Conservation (phyloP, 78 protist genomes). For the Pigoraptor vietnamica region DNA sequence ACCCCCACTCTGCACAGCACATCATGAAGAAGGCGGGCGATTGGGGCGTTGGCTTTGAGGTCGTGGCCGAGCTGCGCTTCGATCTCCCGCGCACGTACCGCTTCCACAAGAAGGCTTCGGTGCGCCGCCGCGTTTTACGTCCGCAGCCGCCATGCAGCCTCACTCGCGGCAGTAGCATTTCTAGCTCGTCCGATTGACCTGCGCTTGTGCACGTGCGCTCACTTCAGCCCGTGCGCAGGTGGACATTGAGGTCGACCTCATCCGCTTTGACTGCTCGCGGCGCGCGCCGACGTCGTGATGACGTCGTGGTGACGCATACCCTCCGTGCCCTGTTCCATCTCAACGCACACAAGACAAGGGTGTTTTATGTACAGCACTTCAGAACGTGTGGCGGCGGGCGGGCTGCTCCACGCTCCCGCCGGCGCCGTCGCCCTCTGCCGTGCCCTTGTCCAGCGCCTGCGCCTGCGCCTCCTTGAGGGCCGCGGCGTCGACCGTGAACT, state of each 20-base stretch:
- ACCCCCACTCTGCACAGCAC: not conserved
- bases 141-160: no score
- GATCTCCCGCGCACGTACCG: conserved; percentile 34
- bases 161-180: no score
- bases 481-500: conserved; percentile 93
- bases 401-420: no score
- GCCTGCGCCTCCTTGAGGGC: not conserved
- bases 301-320: no score
- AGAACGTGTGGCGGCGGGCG: not conserved
- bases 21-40: conserved; percentile 6
- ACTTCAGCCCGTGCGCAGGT: not conserved
- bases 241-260: not conserved
- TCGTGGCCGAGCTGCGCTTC: conserved; percentile 41
- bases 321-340: no score
- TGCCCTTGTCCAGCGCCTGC: not conserved
- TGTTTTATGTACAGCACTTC: not conserved
- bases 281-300: not conserved
- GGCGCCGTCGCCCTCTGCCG: not conserved
- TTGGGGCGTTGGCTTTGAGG: conserved; percentile 15
- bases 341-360: no score
- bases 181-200: no score
- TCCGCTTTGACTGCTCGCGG: conserved; percentile 2
- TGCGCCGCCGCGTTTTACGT: not conserved
- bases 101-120: conserved; percentile 32
- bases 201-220: not conserved